phyloP scores from a whole-genome alignment of 1,284 basidiomycete species.

The Quambalaria eucalypti region DNA sequence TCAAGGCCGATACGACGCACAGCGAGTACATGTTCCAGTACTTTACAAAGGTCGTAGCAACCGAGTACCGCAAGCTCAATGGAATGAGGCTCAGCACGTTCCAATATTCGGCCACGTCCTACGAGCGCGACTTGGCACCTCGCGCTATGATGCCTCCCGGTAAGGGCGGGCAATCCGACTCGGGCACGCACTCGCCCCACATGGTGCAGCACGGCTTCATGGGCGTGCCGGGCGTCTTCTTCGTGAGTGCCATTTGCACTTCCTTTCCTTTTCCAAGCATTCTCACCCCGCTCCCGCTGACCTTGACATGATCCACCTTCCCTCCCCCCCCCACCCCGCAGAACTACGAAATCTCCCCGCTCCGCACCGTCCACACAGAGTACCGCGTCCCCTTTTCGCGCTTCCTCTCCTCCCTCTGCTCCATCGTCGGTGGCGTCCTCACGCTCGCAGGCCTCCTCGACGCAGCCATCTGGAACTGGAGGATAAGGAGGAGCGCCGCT shows the following conservation, averaged over 20 bases:
- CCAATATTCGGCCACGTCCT: constrained; percentile 90
- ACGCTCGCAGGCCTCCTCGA: constrained; percentile 91
- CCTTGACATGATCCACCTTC: too few species aligned
- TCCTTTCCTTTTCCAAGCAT: background rate
- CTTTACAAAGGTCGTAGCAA: constrained; percentile 67
- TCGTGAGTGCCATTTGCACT: background rate
- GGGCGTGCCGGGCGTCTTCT: constrained; percentile 52
- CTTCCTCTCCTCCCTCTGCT: constrained; percentile 75
- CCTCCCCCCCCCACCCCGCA: constrained; percentile 48
- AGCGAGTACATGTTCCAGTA: constrained; percentile 55
- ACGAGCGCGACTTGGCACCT: constrained; percentile 67
- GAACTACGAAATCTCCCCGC: constrained; percentile 67
- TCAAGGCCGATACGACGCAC: constrained; percentile 55
- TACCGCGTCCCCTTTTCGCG: constrained; percentile 88
- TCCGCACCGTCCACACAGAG: constrained; percentile 37
- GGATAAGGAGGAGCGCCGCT: background rate
- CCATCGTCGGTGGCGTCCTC: constrained; percentile 91
- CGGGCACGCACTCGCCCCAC: constrained; percentile 1
- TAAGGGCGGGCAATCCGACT: background rate
- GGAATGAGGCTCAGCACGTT: constrained; percentile 58
- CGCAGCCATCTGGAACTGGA: constrained; percentile 55
- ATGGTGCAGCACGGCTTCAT: constrained; percentile 58
- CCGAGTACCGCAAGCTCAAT: constrained; percentile 27
- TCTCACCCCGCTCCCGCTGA: background rate
- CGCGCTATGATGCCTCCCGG: background rate